These are phyloP conservation scores for Ceratobasidium sp. DNA, from an alignment of 1,284 basidiomycete genomes.

Conservation along the genomic window DNA sequence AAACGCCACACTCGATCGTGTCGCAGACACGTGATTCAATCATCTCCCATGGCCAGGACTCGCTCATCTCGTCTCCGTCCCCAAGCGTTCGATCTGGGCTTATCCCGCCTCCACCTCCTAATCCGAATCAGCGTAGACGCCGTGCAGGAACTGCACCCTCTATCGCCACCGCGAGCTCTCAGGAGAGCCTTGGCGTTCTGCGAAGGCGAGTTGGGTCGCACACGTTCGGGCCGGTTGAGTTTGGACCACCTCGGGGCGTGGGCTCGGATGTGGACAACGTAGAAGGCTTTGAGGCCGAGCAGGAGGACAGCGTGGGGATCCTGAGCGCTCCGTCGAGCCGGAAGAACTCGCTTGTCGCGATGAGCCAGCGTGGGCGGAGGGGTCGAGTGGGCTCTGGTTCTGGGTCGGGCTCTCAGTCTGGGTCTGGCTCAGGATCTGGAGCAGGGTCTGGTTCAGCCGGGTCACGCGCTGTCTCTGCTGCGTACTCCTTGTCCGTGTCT, in stretches of 20 bases:
- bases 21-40: conserved; percentile 47
- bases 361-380: conserved; percentile 56
- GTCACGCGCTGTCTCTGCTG: conserved; percentile 15
- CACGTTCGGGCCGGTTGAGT: conserved; percentile 44
- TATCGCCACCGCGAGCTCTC: neutral
- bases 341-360: conserved; percentile 63
- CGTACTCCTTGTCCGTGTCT: conserved; percentile 11
- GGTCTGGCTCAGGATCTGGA: conserved; percentile 8
- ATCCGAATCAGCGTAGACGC: conserved; percentile 57
- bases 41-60: conserved; percentile 48
- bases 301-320: conserved; percentile 73
- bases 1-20: conserved; percentile 46
- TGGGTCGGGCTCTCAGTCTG: conserved; percentile 3
- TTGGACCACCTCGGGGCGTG: conserved; percentile 45
- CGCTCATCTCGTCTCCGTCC: conserved; percentile 54
- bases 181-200: conserved; percentile 48
- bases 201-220: conserved; percentile 57
- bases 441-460: conserved; percentile 20
- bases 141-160: conserved; percentile 59
- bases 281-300: conserved; percentile 64
- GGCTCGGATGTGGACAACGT: conserved; percentile 52
- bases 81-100: conserved; percentile 52
- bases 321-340: conserved; percentile 67
- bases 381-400: conserved; percentile 26
- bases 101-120: conserved; percentile 77